Base-by-base conservation (phyloP, 352 stramenopile species). In the Phytophthora niederhauseri region DNA sequence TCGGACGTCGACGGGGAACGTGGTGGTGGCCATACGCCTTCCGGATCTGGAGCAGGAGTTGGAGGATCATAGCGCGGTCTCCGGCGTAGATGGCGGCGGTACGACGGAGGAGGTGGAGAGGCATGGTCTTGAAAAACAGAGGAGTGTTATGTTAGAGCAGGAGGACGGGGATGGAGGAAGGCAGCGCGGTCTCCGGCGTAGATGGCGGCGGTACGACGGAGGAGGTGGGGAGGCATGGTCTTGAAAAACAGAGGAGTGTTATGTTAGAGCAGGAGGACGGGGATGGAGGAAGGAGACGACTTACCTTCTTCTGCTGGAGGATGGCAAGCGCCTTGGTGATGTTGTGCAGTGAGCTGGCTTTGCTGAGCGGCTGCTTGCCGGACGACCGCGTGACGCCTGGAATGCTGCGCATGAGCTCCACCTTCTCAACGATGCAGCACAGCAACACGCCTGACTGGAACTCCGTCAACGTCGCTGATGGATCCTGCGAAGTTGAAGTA, bases 281-380 rank as follows among this genome's bases (percentile, higher is more conserved):
- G 61, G 58, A 19, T 20, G 26, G 14, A 57, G 34, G 12, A 34
- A 8, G 11, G 45, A 2, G 19, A 51, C 19, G 9, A 20, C 52
- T 2, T 41, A 90, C 81, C 70, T 91, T 92, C 43, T 91, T 92
- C 46, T 79, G 68, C 57, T 87, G 75, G 1, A 94, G 67, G 20
- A 92, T 82, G 15, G 62, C 64, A 0, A 92, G 66, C 15, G 80
- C 85, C 46, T 94, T 94, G 30, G 59, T 67, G 45, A 94, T 90
- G 60, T 94, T 94, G 75, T 94, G 79, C 26, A 94, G 63, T 1
- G 82, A 72, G n/a, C 81, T 85, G 8, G 85, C 81, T 70, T 79
- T 87, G 36, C 76, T 75, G 24, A 78, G 50, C 14, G 63, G 59
- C 3, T 79, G 61, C 20, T 80, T 72, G 20, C 61, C 30, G 9